Percentiles rank a stretch among this genome's conserved stretches.
Evolutionary conservation across 192 early-diverging fungal genomes (phyloP).

Genomic region (Chytriomyces sp.): DNA sequence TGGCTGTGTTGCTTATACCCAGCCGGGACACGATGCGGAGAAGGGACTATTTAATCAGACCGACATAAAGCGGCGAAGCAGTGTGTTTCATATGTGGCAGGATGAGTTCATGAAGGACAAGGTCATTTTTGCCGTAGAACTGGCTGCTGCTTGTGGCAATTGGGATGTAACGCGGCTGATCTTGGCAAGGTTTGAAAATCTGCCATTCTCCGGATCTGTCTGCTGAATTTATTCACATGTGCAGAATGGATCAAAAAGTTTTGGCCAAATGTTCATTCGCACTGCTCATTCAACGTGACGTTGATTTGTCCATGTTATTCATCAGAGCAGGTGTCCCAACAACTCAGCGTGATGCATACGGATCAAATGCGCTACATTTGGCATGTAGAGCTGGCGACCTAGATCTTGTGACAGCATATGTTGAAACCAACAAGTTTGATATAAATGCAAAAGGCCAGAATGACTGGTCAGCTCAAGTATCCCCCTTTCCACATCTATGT

Average conservation of each 20-base stretch:
- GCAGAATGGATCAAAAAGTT: constrained; percentile 38
- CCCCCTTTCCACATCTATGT: constrained; percentile 1
- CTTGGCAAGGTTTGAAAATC: constrained; percentile 24
- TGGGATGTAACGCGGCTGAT: constrained; percentile 35
- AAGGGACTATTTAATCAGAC: constrained; percentile 9
- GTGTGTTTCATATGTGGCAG: constrained; percentile 33
- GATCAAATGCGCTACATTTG: constrained; percentile 41
- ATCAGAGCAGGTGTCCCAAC: constrained; percentile 31
- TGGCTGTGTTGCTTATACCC: constrained; percentile 13
- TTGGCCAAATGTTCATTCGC: constrained; percentile 34
- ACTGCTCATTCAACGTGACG: constrained; percentile 37
- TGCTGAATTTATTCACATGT: background rate
- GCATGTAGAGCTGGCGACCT: constrained; percentile 41
- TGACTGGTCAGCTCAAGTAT: constrained; percentile 40
- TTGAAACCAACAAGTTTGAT: constrained; percentile 32
- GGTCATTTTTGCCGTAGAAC: constrained; percentile 46
- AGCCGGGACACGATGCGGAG: constrained; percentile 8
- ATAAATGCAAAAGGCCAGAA: constrained; percentile 39
- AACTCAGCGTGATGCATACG: constrained; percentile 31
- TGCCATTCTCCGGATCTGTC: background rate
- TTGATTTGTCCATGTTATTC: constrained; percentile 34
- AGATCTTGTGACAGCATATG: constrained; percentile 37
- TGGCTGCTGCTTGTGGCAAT: constrained; percentile 42
- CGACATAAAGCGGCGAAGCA: constrained; percentile 12
- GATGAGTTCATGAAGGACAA: constrained; percentile 35